Evolutionary conservation across 2,329 filamentous ascomycete species (phyloP), one percentile per base, ranked within the genome.

Genomic region (Ophiostoma australiae): DNA sequence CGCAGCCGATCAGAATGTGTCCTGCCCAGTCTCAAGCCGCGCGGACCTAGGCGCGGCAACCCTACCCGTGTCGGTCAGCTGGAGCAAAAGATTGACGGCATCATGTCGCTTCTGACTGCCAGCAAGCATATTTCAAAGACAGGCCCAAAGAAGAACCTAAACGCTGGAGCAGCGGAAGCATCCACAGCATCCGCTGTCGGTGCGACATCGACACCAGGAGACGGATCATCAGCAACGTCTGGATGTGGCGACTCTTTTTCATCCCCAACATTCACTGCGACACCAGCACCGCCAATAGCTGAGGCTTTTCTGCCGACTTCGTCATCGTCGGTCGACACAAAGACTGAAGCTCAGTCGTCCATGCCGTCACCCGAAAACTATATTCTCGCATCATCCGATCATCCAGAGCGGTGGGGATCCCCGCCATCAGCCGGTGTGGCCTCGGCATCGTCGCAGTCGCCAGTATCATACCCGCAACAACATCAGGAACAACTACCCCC

Each of bases 21-120:
- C 13, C 70, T 76, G 15, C 75, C 75, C 3, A 73, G 70, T 17
- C 71, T 75, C 33, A 76, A 74, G 69, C 75, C 74, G 0, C 72
- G 75, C 4, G 75, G 75, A 1, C 74, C 74, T 0, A 71, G 74
- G 8, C 72, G 73, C 11, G 75, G 73, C 10, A 73, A 76, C 39
- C 72, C 74, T 13, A 74, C 72, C 73, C 78, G 79, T 5, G 80
- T 81, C 1, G 79, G 78, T 6, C 79, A 80, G 70, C 61, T 81
- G 2, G 80, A 81, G 69, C 77, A 79, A 69, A 81, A 81, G 71
- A 78, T 81, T 41, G 80, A 81, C 23, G 79, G 79, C 67, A 77
- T 81, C 68, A 79, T 81, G 70, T 80, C 78, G 17, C 76, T 81
- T 10, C 75, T 81, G 20, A 78, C 78, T 1, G 77, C 77, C 11